A percentile compares a stretch with the other conserved stretches of the same genome.
These are phyloP conservation scores for Trichophyton simii DNA, from an alignment of 2,329 filamentous ascomycete species.

Conservation along the genomic window DNA sequence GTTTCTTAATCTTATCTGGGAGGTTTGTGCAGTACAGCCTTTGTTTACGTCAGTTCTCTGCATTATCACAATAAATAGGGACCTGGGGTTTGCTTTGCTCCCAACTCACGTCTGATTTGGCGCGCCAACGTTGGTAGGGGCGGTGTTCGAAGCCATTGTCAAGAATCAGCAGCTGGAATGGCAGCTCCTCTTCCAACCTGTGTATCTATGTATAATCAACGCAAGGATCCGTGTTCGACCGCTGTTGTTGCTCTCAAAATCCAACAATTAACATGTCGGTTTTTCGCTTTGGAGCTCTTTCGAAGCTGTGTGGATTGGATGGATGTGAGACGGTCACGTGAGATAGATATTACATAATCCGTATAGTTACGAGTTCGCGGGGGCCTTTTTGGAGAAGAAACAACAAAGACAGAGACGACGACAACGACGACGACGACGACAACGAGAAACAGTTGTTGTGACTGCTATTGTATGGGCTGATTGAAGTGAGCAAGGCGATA, in stretches of 20 bases:
- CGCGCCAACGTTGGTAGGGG: constrained; percentile 36
- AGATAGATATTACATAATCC: background rate
- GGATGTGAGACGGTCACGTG: background rate
- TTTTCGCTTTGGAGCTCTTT: background rate
- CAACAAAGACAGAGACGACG: background rate
- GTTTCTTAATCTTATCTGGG: constrained; percentile 79
- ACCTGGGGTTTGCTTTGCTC: constrained; percentile 1
- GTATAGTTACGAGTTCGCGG: background rate
- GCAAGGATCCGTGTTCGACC: background rate
- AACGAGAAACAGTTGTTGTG: background rate
- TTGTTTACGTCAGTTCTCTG: constrained; percentile 8
- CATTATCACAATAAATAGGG: constrained; percentile 2
- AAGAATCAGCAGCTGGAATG: background rate
- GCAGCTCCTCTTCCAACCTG: background rate
- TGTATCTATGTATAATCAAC: background rate
- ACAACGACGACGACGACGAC: too few species aligned
- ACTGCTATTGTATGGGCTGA: background rate
- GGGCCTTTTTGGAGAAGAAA: background rate
- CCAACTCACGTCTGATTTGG: constrained; percentile 62
- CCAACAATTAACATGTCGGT: background rate
- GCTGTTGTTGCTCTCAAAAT: background rate
- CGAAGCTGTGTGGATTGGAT: background rate
- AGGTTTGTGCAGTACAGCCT: constrained; percentile 86
- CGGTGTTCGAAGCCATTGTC: constrained; percentile 27
- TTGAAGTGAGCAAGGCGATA: constrained; percentile 45